A percentile compares a stretch with the other conserved stretches of the same genome.
phyloP scores from a whole-genome alignment of 305 asterid genomes.

The Rubia balearica region DNA sequence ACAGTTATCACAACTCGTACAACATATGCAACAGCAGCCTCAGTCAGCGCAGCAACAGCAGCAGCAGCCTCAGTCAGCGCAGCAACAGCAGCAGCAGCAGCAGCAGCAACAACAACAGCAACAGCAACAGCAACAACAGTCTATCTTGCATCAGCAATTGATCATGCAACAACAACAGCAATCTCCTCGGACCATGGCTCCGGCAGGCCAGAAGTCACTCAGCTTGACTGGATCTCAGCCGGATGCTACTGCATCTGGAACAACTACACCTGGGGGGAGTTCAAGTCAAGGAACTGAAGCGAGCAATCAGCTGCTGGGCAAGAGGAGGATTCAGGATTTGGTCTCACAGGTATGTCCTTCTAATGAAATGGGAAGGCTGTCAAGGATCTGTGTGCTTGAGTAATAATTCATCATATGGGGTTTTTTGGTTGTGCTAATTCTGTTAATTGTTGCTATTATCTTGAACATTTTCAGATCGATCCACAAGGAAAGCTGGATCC shows the following conservation, averaged over 20 bases:
- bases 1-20: constrained; percentile 73
- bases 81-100: constrained; percentile 23
- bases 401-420: not conserved
- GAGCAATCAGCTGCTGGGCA: constrained; percentile 83
- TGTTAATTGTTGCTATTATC: not conserved
- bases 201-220: constrained; percentile 68
- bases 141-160: constrained; percentile 16
- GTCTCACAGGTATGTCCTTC: constrained; percentile 62
- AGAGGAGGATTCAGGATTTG: constrained; percentile 84
- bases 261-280: constrained; percentile 90
- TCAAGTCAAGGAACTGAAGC: constrained; percentile 94
- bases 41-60: constrained; percentile 30
- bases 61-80: constrained; percentile 26
- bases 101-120: constrained; percentile 28
- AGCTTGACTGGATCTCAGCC: constrained; percentile 94
- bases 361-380: not conserved
- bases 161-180: constrained; percentile 45
- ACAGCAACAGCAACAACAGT: constrained; percentile 20
- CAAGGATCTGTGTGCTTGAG: not conserved
- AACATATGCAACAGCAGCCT: constrained; percentile 53
- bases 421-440: not conserved
- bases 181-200: constrained; percentile 61
- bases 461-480: constrained; percentile 52
- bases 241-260: constrained; percentile 85
- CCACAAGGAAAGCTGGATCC: constrained; percentile 63